A percentile compares a stretch with the other conserved stretches of the same genome.
Evolutionary conservation across 768 basidiomycete species (phyloP).

Genomic region (Auriscalpium microsporum): DNA sequence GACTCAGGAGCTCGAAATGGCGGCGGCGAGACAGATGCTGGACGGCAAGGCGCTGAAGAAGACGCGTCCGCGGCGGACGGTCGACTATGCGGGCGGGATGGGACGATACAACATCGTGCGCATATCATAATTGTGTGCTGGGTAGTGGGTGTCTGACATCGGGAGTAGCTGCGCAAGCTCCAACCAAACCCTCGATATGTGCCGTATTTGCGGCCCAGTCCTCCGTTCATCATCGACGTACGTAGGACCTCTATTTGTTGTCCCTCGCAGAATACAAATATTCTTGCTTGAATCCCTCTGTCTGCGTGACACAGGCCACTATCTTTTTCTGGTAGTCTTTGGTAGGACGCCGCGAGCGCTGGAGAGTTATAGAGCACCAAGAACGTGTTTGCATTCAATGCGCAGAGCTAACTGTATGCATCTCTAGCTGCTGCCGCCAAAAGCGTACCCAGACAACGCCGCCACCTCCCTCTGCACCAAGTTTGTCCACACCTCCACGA

Average conservation of each 20-base stretch:
- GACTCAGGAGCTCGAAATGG: slow-evolving; percentile 71
- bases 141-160: slow-evolving; percentile 1
- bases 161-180: slow-evolving; percentile 56
- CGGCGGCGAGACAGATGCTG: slow-evolving; percentile 57
- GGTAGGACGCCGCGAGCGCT: too few relatives aligned
- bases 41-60: slow-evolving; percentile 85
- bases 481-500: slow-evolving; percentile 96
- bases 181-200: slow-evolving; percentile 73
- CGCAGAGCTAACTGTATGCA: background rate
- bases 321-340: too few relatives aligned
- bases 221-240: slow-evolving; percentile 87
- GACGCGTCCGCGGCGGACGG: slow-evolving; percentile 86
- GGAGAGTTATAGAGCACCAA: too few relatives aligned
- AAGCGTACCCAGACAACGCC: slow-evolving; percentile 84
- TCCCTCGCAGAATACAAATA: too few relatives aligned
- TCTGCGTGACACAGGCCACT: too few relatives aligned
- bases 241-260: slow-evolving; percentile 20
- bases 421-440: slow-evolving; percentile 80
- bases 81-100: slow-evolving; percentile 88
- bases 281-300: too few relatives aligned
- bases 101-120: slow-evolving; percentile 76
- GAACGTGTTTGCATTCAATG: too few relatives aligned
- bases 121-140: background rate
- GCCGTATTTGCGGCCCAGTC: slow-evolving; percentile 73
- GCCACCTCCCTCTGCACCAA: slow-evolving; percentile 95